Percentiles rank a stretch among this genome's conserved stretches.
Conservation (phyloP, 2,329 filamentous ascomycete species). For the Moelleriella libera region DNA sequence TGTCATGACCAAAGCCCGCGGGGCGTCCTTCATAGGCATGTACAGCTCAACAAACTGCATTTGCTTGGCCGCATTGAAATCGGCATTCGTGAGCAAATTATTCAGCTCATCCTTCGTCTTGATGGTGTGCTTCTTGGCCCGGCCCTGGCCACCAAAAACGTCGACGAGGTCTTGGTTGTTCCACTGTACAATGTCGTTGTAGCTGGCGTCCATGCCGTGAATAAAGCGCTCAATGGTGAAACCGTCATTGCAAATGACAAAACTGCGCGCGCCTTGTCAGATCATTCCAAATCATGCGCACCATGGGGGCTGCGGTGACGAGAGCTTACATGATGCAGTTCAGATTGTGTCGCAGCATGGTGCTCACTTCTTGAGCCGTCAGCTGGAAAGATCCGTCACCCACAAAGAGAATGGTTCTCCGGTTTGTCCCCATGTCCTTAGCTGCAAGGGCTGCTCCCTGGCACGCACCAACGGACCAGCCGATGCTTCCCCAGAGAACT, state of each 20-base stretch:
- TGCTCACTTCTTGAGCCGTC: slow-evolving; percentile 71
- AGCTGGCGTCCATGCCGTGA: slow-evolving; percentile 64
- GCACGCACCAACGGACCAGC: slow-evolving; percentile 43
- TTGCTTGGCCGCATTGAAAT: slow-evolving; percentile 42
- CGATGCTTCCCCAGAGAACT: slow-evolving; percentile 57
- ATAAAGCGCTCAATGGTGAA: slow-evolving; percentile 85
- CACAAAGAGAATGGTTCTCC: slow-evolving; percentile 71
- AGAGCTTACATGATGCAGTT: slow-evolving; percentile 58
- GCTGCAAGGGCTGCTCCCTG: slow-evolving; percentile 60
- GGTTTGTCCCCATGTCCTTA: slow-evolving; percentile 43
- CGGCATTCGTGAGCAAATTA: slow-evolving; percentile 45
- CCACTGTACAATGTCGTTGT: slow-evolving; percentile 75
- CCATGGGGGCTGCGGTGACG: neutral
- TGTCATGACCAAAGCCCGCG: slow-evolving; percentile 52
- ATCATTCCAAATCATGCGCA: neutral
- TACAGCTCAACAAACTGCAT: slow-evolving; percentile 69
- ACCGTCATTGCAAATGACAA: slow-evolving; percentile 77
- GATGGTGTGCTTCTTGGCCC: slow-evolving; percentile 49
- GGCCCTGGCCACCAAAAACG: slow-evolving; percentile 51
- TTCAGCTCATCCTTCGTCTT: slow-evolving; percentile 58
- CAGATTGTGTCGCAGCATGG: slow-evolving; percentile 63
- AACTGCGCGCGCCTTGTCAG: slow-evolving; percentile 25
- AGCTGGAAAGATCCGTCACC: slow-evolving; percentile 81
- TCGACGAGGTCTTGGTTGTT: slow-evolving; percentile 53
- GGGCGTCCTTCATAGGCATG: slow-evolving; percentile 69